These are phyloP conservation scores for Panicum virgatum DNA, from an alignment of 202 grass and related monocot species.

Conservation along the genomic window DNA sequence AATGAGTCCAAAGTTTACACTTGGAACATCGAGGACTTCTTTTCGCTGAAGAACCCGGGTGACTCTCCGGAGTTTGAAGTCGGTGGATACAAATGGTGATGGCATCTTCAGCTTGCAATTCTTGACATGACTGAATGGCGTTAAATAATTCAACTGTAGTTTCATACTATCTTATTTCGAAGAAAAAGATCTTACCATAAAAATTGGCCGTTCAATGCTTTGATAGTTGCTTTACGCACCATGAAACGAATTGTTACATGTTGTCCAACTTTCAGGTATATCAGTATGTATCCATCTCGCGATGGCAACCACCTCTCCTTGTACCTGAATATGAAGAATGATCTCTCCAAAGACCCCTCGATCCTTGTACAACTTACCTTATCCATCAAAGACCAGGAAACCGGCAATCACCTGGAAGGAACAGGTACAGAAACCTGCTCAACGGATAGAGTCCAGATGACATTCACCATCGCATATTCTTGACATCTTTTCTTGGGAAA, in stretches of 20 bases:
- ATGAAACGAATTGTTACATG: neutral
- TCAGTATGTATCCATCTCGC: constrained; percentile 13
- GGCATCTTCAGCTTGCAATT: neutral
- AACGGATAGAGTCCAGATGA: neutral
- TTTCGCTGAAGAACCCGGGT: neutral
- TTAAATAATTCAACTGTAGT: neutral
- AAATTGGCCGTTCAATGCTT: neutral
- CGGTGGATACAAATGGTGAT: constrained; percentile 36
- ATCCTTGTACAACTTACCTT: constrained; percentile 32
- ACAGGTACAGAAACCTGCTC: constrained; percentile 3
- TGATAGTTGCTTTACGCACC: neutral
- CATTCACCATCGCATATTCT: neutral
- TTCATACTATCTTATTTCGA: too few relatives aligned
- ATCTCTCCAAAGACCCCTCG: neutral
- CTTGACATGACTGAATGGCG: neutral
- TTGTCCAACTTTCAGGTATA: constrained; percentile 15
- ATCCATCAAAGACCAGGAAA: constrained; percentile 41
- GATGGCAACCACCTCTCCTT: constrained; percentile 48
- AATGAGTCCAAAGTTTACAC: constrained; percentile 7
- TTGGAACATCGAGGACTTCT: constrained; percentile 52
- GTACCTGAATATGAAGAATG: constrained; percentile 17
- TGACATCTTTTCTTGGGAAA: neutral
- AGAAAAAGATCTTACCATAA: neutral
- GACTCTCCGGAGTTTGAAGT: constrained; percentile 24
- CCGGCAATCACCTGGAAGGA: neutral